Evolutionary conservation across 441 rosid species (phyloP), one percentile per base, ranked within the genome.

Genomic region (Erodium texanum): DNA sequence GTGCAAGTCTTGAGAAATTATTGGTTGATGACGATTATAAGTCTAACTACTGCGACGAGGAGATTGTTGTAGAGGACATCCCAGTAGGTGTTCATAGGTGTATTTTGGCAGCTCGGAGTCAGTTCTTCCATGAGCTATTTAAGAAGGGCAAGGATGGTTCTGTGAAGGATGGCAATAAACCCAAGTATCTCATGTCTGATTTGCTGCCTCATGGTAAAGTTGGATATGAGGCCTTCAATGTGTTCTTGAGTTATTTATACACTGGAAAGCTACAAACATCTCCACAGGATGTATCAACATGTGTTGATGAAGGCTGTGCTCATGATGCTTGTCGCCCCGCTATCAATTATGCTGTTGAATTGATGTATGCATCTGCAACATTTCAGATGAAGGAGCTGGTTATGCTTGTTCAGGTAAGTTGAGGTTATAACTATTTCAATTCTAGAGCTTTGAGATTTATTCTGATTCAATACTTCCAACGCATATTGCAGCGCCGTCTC

Each of bases 301-400:
- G 82, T 29, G 78, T 69, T 43, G 75, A 68, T 27, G 23, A 16
- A 34, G 9, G 19, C 15, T 79, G 82, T 64, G 24, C 38, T 36
- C 82, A 79, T 64, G 76, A 69, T 50, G 74, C 77, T 0, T 79
- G 82, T 48, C 63, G 74, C 19, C 82, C 82, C 24, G 76, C 77
- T 19, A 62, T 79, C 20, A 64, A 58, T 24, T 79, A 70, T 68
- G 71, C 74, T 7, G 68, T 79, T 73, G 82, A 79, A 62, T 66
- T 79, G 78, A 66, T 76, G 74, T 79, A 71, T 76, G 80, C 74
- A 24, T 79, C 82, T 1, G 74, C 76, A 38, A 69, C 66, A 15
- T 79, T 79, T 50, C 74, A 71, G 29, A 75, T 73, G 59, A 71
- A 22, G 63, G 82, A 79, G 74, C 70, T 79, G 45, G 80, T 79